Evolutionary conservation across 495 filamentous ascomycete species (phyloP).

Genomic region (Hypoxylon lienhwacheense): DNA sequence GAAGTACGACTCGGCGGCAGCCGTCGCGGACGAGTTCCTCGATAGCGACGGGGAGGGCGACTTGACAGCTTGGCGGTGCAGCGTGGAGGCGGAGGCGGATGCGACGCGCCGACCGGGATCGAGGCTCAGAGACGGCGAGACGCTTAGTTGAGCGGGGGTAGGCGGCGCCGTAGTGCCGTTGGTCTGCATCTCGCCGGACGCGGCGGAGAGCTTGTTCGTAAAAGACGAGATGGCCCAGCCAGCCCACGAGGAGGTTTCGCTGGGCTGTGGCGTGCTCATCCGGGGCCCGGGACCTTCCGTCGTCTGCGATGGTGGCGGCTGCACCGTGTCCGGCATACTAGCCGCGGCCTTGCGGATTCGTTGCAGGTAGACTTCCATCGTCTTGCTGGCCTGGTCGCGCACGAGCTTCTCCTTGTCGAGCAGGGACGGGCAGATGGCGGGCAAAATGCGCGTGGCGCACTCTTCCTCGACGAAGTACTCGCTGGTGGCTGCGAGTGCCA

Average conservation of each 20-base stretch:
- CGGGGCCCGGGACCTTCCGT: conserved; percentile 58
- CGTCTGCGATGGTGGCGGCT: conserved; percentile 51
- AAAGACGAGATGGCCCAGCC: conserved; percentile 99
- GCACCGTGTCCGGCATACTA: conserved; percentile 76
- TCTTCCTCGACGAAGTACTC: conserved; percentile 91
- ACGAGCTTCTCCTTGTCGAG: conserved; percentile 92
- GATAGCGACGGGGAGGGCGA: conserved; percentile 47
- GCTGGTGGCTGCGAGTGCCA: conserved; percentile 80
- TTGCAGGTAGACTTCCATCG: conserved; percentile 84
- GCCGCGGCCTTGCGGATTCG: conserved; percentile 75
- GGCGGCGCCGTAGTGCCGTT: conserved; percentile 21
- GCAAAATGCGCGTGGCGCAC: conserved; percentile 79
- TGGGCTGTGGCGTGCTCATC: conserved; percentile 71
- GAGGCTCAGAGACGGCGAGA: conserved; percentile 22
- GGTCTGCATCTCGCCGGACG: conserved; percentile 78
- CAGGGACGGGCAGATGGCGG: conserved; percentile 73
- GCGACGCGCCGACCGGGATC: conserved; percentile 33
- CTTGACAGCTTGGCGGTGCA: conserved; percentile 56
- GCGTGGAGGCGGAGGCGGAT: conserved; percentile 51
- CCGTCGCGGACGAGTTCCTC: conserved; percentile 48
- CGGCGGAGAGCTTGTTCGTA: conserved; percentile 85
- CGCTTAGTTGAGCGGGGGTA: not conserved
- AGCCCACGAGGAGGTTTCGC: conserved; percentile 70
- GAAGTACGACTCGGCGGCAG: conserved; percentile 50
- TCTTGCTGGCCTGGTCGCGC: conserved; percentile 88